Base-by-base conservation (phyloP, 2,329 filamentous ascomycete species). In the Neodidymelliopsis sp. region DNA sequence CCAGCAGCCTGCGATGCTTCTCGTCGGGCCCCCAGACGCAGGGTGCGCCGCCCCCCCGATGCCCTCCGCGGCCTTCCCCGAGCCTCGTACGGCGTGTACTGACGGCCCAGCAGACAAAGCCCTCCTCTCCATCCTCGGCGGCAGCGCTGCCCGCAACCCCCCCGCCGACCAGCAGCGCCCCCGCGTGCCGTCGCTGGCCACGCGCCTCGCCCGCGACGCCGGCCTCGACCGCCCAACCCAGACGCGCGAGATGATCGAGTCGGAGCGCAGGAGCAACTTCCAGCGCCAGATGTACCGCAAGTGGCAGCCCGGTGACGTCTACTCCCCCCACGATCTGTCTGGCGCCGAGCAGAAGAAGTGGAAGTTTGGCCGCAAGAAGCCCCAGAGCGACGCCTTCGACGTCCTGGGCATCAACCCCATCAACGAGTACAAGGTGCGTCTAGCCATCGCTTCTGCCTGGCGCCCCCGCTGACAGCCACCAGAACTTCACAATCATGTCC, bases 401-500 rank as follows among this genome's bases (percentile, higher is more conserved):
- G 77, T 87, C 28, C 72, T 97, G 67, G 88, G 86, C 16, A 78
- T 97, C 51, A 88, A 91, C 60, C 93, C 94, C 11, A 63, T 94
- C 50, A 83, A 89, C 59, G 84, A 94, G 75, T 99, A 97, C 76
- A 91, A 91, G 82, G 91, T 95, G 73, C 41, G 80, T 38, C 4
- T 10, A 12, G 10, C 29, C 8, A 15, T 4, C 8, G 3, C 10
- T 9, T 10, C 23, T 8, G 7, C 3, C 4, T 6, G 12, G 10
- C 6, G n/a, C 4, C 9, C 10, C 7, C 3, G 30, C 48, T 61
- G 45, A 63, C 54, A 3, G 10, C 4, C n/a, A 1, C 15, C 37
- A 96, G 91, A 99, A 99, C 76, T 96, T 96, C 72, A 85, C 89
- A 27, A 84, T 99, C 53, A 88, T 97, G 75, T 89, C 89, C 23